phyloP scores from a whole-genome alignment of 1,284 basidiomycete species.

The Cystobasidium pallidum region DNA sequence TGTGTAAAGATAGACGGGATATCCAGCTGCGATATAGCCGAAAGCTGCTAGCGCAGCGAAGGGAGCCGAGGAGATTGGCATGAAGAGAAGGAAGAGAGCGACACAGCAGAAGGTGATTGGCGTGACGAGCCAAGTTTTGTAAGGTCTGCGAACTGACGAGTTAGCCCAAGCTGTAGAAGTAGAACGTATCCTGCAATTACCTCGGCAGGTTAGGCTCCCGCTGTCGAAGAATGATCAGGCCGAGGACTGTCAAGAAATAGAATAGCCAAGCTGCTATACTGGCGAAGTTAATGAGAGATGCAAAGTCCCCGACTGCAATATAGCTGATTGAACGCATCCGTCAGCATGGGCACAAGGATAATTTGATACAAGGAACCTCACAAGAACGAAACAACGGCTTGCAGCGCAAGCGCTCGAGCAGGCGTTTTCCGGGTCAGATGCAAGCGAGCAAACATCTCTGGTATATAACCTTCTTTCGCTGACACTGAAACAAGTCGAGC shows the following conservation, averaged over 20 bases:
- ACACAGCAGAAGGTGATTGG: constrained; percentile 89
- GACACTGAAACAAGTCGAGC: constrained; percentile 85
- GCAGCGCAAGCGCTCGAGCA: constrained; percentile 75
- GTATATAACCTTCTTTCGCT: constrained; percentile 83
- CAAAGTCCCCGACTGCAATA: constrained; percentile 82
- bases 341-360: too few relatives aligned
- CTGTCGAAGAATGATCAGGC: constrained; percentile 81
- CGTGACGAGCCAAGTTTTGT: constrained; percentile 86
- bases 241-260: constrained; percentile 86
- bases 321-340: constrained; percentile 58
- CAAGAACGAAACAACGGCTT: constrained; percentile 70
- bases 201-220: constrained; percentile 85
- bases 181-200: neutral
- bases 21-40: constrained; percentile 57
- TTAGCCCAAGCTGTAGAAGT: neutral
- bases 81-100: constrained; percentile 86
- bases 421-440: constrained; percentile 77
- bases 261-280: constrained; percentile 88
- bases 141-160: constrained; percentile 66
- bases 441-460: constrained; percentile 74
- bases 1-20: constrained; percentile 44
- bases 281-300: constrained; percentile 78
- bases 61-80: constrained; percentile 94
- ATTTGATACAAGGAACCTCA: neutral
- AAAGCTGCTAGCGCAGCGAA: constrained; percentile 82